Evolutionary conservation across 1,284 basidiomycete genomes (phyloP), one percentile per base, ranked within the genome.

Genomic region (Trichosporon faecale): DNA sequence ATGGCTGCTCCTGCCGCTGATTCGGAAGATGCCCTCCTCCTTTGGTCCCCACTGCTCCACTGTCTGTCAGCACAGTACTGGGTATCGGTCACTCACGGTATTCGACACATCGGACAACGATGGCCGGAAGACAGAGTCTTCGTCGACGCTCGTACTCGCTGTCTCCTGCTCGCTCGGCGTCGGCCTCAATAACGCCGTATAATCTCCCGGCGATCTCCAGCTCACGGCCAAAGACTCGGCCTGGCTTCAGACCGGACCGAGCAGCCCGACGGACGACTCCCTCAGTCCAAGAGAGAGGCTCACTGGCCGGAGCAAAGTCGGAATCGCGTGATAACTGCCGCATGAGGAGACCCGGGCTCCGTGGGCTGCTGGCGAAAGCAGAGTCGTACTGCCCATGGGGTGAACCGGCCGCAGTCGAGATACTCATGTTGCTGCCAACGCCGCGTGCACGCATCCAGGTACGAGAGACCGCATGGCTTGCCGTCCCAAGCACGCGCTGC

Each of bases 1-100:
- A 83, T 95, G 93, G 61, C 81, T 84, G 65, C 79, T 83, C 21
- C 83, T 72, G 12, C 84, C 84, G 52, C 80, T 83, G 71, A 85
- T 82, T 37, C 84, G 76, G 68, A 85, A 85, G 40, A 85, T 83
- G 8, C 84, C 84, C 72, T 85, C 84, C 72, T 85, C 84, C 49
- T 81, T 78, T 3, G 80, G 82, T 8, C 78, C 83, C 82, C 83
- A 83, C 27, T 79, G 76, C 35, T 78, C 75, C 23, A 84, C 82
- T 82, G 69, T 18, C 12, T 27, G 55, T 69, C 65, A 72, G 69
- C 14, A 67, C 4, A 25, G 57, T 31, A 21, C 14, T 2, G 4
- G 52, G 6, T 23, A 11, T 0, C 12, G 18, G 44, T 2, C n/a
- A 79, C 80, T 78, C 71, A 82, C 82, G 74, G 72, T 83, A 82